Evolutionary conservation across 129 eudicot species (phyloP), one percentile per base, ranked within the genome.

Genomic region (Logfia minima): DNA sequence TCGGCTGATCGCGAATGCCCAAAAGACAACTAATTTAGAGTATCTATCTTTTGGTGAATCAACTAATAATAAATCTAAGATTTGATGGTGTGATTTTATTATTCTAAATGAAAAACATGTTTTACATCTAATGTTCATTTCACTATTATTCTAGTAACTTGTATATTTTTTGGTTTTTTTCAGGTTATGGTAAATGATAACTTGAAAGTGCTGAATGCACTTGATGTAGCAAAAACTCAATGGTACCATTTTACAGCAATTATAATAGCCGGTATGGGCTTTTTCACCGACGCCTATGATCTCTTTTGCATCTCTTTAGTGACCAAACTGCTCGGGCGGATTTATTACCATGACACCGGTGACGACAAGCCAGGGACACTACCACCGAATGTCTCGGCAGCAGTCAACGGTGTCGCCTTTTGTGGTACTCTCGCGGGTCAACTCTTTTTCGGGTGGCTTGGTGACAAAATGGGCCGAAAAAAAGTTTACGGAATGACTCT

Each of bases 271-370:
- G 96, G 96, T 8, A 89, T 89, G 95, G 91, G 95, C 7, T 89
- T 89, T 73, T 89, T 89, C 78, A 89, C 95, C 6, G 96, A 89
- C 28, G 96, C 96, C 19, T 89, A 89, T 34, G 96, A 89, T 79
- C 92, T 89, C 23, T 89, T 89, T 71, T 77, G 96, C 86, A 87
- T 89, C 51, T 87, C 96, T 39, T 71, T 87, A 0, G 91, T 89
- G 58, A 89, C 96, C 10, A 89, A 87, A 68, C 53, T 89, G 16
- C 92, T 89, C 6, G 96, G 96, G 48, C 88, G 96, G 0, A 70
- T 89, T 18, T 90, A 90, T 82, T 90, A 90, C 74, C 84, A 81
- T 31, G 45, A 70, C 5, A 4, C 45, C 0, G 81, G 80, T 0
- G 87, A 85, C 4, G 21, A 35, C 6, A 85, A 85, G 19, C 96